phyloP scores from a whole-genome alignment of 345 rosid species.

The Gossypioides kirkii region DNA sequence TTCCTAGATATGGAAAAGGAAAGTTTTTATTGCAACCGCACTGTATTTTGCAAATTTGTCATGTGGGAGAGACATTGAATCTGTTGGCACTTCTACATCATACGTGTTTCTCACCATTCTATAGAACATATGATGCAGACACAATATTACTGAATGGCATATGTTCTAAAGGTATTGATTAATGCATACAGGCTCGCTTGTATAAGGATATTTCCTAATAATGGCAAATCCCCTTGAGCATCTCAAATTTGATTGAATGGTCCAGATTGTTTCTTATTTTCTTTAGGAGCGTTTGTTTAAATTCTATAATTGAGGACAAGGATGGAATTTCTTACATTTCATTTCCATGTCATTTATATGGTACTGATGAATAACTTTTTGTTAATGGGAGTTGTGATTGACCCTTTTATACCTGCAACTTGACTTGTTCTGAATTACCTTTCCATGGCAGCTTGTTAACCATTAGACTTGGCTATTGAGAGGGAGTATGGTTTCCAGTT shows the following conservation, averaged over 20 bases:
- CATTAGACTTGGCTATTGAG: neutral
- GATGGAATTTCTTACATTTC: constrained; percentile 11
- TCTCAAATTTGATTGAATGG: constrained; percentile 18
- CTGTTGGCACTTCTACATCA: neutral
- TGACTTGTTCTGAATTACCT: constrained; percentile 5
- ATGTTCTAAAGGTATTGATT: constrained; percentile 19
- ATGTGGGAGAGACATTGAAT: constrained; percentile 1
- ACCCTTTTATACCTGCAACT: constrained; percentile 22
- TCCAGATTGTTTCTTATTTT: constrained; percentile 15
- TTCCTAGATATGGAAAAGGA: constrained; percentile 18
- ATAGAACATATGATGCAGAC: constrained; percentile 21
- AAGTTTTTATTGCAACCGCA: constrained; percentile 14
- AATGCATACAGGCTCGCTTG: constrained; percentile 13
- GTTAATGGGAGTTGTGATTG: constrained; percentile 21
- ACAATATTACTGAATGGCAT: constrained; percentile 13
- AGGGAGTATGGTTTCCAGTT: neutral
- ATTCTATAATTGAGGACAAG: constrained; percentile 5
- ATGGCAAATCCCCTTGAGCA: constrained; percentile 12
- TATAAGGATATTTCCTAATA: constrained; percentile 24
- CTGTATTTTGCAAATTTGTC: constrained; percentile 16
- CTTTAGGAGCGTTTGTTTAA: neutral
- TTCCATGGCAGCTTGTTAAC: neutral
- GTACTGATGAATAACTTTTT: constrained; percentile 26
- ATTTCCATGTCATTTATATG: constrained; percentile 13
- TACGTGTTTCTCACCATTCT: constrained; percentile 13